Base-by-base conservation (phyloP, 768 basidiomycete genomes). In the Astraeus odoratus region DNA sequence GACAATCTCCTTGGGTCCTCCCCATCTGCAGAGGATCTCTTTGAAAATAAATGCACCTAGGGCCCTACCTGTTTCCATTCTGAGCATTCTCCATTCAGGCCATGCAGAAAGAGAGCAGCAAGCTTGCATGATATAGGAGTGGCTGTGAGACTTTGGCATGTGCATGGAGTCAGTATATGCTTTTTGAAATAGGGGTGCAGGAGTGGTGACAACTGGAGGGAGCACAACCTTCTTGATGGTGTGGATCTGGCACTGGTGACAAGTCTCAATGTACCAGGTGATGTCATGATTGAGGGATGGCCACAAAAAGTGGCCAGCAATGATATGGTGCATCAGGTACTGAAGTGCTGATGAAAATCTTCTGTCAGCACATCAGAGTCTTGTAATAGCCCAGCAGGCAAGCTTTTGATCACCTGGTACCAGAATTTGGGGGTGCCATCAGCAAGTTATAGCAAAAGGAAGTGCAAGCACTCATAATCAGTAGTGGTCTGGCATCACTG, bases 111-210 rank as follows among this genome's bases (percentile, higher is more conserved):
- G 61, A 0, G 59, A 59, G 45, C 65, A 68, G 0, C 59, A 52
- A 1, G 57, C 71, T 39, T 70, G 70, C 0, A 74, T 49, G 13
- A 74, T 47, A 25, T 66, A 67, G 5, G 48, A 50, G 48, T 49
- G 70, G 0, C 68, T 59, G 2, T 55, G 54, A 0, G 67, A 57
- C 0, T 41, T 46, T 0, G 66, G 70, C 53, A 75, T 63, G 38
- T 59, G 53, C 69, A 75, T 72, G 0, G 66, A 64, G 50, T 75
- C 66, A 7, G 69, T 52, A 31, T 73, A 63, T 0, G 65, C 58
- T 26, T 68, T 67, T 12, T 25, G 34, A 18, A 50, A 50, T 0
- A n/a, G n/a, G n/a, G n/a, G n/a, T n/a, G n/a, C n/a, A n/a, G n/a
- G n/a, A n/a, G n/a, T n/a, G n/a, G n/a, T n/a, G n/a, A n/a, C n/a